Evolutionary conservation across 345 rosid genomes (phyloP).

Genomic region (Arabidopsis thaliana): DNA sequence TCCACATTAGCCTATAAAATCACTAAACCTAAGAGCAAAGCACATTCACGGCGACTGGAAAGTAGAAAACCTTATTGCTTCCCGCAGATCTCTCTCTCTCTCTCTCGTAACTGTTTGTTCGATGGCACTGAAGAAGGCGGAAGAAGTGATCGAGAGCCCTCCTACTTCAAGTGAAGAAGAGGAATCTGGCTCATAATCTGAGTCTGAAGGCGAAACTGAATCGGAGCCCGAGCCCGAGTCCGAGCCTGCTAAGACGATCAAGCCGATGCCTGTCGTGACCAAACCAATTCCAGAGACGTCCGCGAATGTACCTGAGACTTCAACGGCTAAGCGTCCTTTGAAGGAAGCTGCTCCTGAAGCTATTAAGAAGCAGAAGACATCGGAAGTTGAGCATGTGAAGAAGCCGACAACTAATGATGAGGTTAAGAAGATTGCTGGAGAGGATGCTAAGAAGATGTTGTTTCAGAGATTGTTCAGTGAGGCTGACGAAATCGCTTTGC

Average conservation of each 20-base stretch:
- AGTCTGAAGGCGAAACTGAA: constrained; percentile 25
- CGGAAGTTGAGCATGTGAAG: constrained; percentile 15
- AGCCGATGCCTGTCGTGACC: not conserved
- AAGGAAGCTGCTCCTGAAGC: not conserved
- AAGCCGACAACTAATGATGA: not conserved
- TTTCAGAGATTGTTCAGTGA: constrained; percentile 60
- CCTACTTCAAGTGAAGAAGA: constrained; percentile 45
- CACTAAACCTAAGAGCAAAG: constrained; percentile 16
- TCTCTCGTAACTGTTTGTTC: not conserved
- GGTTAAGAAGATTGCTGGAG: constrained; percentile 42
- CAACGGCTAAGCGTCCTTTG: not conserved
- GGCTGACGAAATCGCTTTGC: constrained; percentile 54
- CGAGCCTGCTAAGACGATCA: not conserved
- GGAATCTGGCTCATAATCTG: constrained; percentile 25
- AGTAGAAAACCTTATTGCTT: not conserved
- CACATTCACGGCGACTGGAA: constrained; percentile 33
- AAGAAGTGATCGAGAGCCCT: constrained; percentile 31
- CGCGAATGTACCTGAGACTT: not conserved
- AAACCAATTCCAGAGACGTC: not conserved
- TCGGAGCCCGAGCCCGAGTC: not conserved
- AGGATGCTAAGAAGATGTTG: constrained; percentile 54
- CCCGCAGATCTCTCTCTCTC: constrained; percentile 10
- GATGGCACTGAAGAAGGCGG: constrained; percentile 43
- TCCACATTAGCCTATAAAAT: not conserved
- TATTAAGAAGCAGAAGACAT: not conserved